These are phyloP conservation scores for Colletotrichum paranaense DNA, from an alignment of 2,329 filamentous ascomycete genomes.

Conservation along the genomic window DNA sequence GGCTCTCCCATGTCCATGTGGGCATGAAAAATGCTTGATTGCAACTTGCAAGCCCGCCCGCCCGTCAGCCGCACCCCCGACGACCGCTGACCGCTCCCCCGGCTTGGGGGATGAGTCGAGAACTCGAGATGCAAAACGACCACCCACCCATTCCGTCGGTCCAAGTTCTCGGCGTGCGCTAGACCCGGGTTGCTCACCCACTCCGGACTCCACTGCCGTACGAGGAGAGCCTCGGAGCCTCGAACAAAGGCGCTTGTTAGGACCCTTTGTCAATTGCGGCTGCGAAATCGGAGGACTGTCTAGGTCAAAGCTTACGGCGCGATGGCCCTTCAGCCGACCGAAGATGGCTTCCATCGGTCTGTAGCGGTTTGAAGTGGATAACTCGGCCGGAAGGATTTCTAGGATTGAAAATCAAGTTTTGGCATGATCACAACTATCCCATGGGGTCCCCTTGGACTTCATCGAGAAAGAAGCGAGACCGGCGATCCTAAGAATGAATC, in stretches of 20 bases:
- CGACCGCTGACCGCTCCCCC: background rate
- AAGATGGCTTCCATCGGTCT: slow-evolving; percentile 26
- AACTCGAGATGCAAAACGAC: slow-evolving; percentile 3
- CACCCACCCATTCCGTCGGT: background rate
- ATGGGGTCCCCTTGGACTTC: background rate
- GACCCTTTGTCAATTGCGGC: background rate
- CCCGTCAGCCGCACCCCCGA: background rate
- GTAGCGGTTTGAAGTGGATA: slow-evolving; percentile 20
- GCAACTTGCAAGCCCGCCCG: too few relatives aligned
- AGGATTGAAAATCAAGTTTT: background rate
- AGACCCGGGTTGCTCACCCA: slow-evolving; percentile 4
- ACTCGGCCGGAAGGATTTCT: background rate
- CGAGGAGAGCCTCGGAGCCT: background rate
- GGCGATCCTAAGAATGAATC: background rate
- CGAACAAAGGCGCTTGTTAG: background rate
- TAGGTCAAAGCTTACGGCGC: background rate
- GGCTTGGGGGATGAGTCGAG: background rate
- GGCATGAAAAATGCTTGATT: background rate
- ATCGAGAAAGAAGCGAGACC: background rate
- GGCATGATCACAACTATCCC: background rate
- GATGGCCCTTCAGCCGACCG: slow-evolving; percentile 1
- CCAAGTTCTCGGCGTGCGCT: slow-evolving; percentile 6
- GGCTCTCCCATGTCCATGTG: background rate
- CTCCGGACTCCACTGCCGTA: slow-evolving; percentile 3
- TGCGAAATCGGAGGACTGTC: slow-evolving; percentile 24